Conservation (phyloP, 768 basidiomycete species). For the Clavaria fumosa region DNA sequence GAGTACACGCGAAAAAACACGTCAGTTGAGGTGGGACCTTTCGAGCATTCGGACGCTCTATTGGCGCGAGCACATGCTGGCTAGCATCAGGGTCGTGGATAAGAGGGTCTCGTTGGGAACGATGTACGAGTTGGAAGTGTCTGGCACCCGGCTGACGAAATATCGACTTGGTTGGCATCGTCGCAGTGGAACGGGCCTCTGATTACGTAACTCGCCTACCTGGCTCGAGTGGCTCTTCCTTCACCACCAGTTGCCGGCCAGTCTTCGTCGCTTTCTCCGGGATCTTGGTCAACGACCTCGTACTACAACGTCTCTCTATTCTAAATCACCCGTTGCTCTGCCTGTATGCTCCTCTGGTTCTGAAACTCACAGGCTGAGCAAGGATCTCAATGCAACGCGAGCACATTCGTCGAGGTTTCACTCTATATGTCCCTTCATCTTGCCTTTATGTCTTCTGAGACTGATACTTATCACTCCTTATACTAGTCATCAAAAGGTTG, state of each 20-base stretch:
- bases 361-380: no score
- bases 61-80: slow-evolving; percentile 74
- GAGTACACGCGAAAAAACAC: slow-evolving; percentile 8
- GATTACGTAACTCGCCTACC: slow-evolving; percentile 9
- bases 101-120: slow-evolving; percentile 90
- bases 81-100: slow-evolving; percentile 87
- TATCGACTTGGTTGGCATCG: slow-evolving; percentile 70
- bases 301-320: slow-evolving; percentile 14
- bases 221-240: no score
- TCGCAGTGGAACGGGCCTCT: slow-evolving; percentile 10
- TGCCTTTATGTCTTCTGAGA: slow-evolving; percentile 13
- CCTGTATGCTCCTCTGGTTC: background rate
- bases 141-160: slow-evolving; percentile 81
- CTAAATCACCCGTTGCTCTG: background rate
- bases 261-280: slow-evolving; percentile 22
- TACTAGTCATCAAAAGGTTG: slow-evolving; percentile 95
- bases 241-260: slow-evolving; percentile 6
- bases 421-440: slow-evolving; percentile 58
- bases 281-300: slow-evolving; percentile 15
- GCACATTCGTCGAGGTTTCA: slow-evolving; percentile 68
- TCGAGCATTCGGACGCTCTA: slow-evolving; percentile 56
- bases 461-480: slow-evolving; percentile 36
- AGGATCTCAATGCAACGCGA: slow-evolving; percentile 72
- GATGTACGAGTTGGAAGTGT: slow-evolving; percentile 94
- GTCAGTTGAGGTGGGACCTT: slow-evolving; percentile 29